These are phyloP conservation scores for Trametes meyenii DNA, from an alignment of 768 basidiomycete species.

Conservation along the genomic window DNA sequence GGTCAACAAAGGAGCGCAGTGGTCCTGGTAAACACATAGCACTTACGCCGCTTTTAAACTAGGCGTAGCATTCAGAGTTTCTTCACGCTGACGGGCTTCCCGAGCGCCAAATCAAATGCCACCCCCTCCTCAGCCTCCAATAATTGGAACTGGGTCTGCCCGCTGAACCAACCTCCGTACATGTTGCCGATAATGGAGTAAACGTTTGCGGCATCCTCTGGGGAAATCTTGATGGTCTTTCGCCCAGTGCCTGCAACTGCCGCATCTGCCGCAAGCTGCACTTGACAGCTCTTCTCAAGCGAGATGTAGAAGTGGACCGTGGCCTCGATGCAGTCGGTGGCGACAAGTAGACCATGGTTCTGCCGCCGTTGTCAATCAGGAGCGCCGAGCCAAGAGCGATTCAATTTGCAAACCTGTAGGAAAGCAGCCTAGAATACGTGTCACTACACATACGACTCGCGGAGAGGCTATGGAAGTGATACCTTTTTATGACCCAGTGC, in stretches of 20 bases:
- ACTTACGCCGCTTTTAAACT: no score
- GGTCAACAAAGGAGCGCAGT: no score
- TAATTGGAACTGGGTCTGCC: conserved; percentile 40
- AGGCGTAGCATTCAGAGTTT: no score
- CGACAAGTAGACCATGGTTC: conserved; percentile 35
- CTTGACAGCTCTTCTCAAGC: conserved; percentile 36
- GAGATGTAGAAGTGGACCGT: conserved; percentile 31
- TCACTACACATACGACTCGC: background rate
- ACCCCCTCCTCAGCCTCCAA: conserved; percentile 41
- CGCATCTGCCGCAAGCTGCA: conserved; percentile 35
- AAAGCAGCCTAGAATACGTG: conserved; percentile 25
- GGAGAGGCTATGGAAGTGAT: background rate
- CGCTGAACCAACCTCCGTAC: conserved; percentile 43
- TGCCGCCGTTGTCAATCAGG: background rate
- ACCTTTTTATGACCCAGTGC: conserved; percentile 34
- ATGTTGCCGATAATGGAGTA: conserved; percentile 17
- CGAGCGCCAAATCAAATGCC: conserved; percentile 12
- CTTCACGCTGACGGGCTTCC: no score
- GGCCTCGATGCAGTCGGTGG: conserved; percentile 30
- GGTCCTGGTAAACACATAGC: no score
- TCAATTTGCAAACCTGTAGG: conserved; percentile 18
- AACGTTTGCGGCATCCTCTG: conserved; percentile 32
- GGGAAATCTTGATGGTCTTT: conserved; percentile 29
- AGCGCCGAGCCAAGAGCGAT: background rate
- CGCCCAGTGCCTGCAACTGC: conserved; percentile 30